Base-by-base conservation (phyloP, 2,329 filamentous ascomycete genomes). In the Trichoderma harzianum region DNA sequence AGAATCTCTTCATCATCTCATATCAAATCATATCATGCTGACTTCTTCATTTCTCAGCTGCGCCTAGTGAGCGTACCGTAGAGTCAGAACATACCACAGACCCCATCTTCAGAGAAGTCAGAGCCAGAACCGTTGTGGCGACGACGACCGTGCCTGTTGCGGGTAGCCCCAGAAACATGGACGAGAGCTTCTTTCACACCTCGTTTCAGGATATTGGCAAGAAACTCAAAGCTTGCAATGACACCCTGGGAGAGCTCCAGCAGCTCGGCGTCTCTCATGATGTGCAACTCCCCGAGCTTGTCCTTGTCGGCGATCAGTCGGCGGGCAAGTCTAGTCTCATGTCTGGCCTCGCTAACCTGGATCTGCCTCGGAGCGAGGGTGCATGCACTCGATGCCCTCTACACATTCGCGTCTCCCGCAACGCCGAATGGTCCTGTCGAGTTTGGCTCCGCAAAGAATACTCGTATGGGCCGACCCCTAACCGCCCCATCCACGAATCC, bases 271-370 rank as follows among this genome's bases (percentile, higher is more conserved):
- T 97, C 0, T 90, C 92, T 64, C 88, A 92, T 21, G 87, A 90
- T 5, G 88, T 93, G 0, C 88, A 89, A 0, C 83, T 97, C 0
- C 93, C 94, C 0, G 93, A 94, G 75, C 89, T 97, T 11, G 92
- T 95, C 7, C 88, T 97, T 0, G 89, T 97, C 0, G 94, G 94
- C 0, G 94, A 97, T 63, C 94, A 97, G 77, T 93, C 89, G 0
- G 92, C 93, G 0, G 95, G 94, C 0, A 97, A 97, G 78, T 94
- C 91, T 0, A 94, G 84, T 32, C 77, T 88, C 6, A 88, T 88
- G 86, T 90, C 90, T 14, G 90, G 88, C 0, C 87, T 92, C 61
- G 85, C 87, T 0, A 92, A 91, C 5, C 90, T 96, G 28, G 90
- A 90, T 24, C 88, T 95, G 0, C 93, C 93, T 0, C 86, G 91